These are phyloP conservation scores for Sugiyamaella castrensis DNA, from an alignment of 1,139 yeast genomes.

Conservation along the genomic window DNA sequence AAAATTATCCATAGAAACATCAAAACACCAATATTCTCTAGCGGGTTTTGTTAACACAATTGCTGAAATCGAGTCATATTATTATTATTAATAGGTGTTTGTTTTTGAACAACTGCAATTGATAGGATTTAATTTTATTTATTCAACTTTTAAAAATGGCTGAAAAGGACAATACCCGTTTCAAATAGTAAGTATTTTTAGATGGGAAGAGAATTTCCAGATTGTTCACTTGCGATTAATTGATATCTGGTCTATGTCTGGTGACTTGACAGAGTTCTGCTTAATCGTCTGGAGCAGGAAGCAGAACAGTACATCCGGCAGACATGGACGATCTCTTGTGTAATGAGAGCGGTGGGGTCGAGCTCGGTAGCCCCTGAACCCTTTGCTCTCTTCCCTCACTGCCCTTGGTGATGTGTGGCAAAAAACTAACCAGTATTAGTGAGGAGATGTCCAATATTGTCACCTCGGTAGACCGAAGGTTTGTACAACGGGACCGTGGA, in stretches of 20 bases:
- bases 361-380: not conserved
- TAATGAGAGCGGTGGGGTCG: not conserved
- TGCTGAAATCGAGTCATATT: too few species aligned
- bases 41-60: not conserved
- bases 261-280: too few species aligned
- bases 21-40: not conserved
- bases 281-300: too few species aligned
- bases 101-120: too few species aligned
- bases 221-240: not conserved
- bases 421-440: constrained; percentile 19
- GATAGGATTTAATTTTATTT: not conserved
- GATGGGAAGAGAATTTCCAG: not conserved
- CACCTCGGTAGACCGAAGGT: constrained; percentile 54
- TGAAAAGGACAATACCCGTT: constrained; percentile 25
- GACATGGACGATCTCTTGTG: not conserved
- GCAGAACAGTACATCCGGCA: too few species aligned
- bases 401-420: constrained; percentile 1
- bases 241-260: not conserved
- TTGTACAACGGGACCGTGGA: constrained; percentile 45
- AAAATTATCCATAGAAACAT: not conserved
- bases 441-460: constrained; percentile 66
- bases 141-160: constrained; percentile 4
- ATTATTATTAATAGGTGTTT: too few species aligned
- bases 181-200: constrained; percentile 28
- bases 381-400: not conserved